A percentile compares a stretch with the other conserved stretches of the same genome.
Conservation (phyloP, 1,284 basidiomycete genomes). For the Trametes versicolor region DNA sequence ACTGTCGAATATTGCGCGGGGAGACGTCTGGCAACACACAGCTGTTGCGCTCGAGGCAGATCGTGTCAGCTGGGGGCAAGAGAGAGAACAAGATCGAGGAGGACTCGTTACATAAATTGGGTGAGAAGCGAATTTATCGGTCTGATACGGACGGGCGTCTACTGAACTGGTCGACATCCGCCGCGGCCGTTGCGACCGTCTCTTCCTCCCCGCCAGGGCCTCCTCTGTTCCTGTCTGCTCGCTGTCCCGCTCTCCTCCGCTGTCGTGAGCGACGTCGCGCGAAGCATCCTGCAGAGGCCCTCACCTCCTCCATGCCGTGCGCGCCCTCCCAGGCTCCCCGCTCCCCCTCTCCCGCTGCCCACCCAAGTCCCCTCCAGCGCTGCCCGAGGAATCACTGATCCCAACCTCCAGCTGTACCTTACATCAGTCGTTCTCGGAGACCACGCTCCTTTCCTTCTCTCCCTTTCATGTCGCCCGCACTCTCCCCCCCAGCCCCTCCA, state of each 20-base stretch:
- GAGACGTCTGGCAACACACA: neutral
- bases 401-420: constrained; percentile 34
- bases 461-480: constrained; percentile 40
- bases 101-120: constrained; percentile 18
- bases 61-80: neutral
- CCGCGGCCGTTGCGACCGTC: constrained; percentile 30
- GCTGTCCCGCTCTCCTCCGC: neutral
- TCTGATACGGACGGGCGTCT: constrained; percentile 33
- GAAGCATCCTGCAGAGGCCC: neutral
- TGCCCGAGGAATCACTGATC: constrained; percentile 28
- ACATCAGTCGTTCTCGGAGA: constrained; percentile 35
- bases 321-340: constrained; percentile 3
- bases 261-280: neutral
- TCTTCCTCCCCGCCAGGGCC: constrained; percentile 12
- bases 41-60: neutral
- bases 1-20: neutral
- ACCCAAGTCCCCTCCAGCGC: constrained; percentile 11
- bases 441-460: constrained; percentile 42
- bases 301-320: constrained; percentile 27
- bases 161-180: constrained; percentile 34
- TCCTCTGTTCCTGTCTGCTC: constrained; percentile 8
- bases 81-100: neutral
- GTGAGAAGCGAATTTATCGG: constrained; percentile 22
- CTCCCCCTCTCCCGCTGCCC: constrained; percentile 12
- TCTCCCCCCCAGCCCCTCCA: constrained; percentile 33